Evolutionary conservation across 73 alveolate species (phyloP).

Genomic region (Durusdinium trenchii): DNA sequence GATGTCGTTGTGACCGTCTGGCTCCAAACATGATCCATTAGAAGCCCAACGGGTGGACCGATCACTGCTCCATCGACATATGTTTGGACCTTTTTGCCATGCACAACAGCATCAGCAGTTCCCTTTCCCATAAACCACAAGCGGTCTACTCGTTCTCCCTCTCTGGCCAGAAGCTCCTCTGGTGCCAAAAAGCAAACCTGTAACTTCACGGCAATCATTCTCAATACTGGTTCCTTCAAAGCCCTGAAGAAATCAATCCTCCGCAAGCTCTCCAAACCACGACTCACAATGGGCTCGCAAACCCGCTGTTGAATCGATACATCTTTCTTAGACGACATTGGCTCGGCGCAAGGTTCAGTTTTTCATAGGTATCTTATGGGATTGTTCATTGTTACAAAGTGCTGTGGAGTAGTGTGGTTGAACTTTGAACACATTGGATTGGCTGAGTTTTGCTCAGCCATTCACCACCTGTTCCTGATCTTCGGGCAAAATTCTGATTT

Average conservation of each 20-base stretch:
- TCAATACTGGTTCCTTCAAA: slow-evolving; percentile 15
- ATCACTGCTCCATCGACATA: background rate
- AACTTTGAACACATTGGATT: no score
- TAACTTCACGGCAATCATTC: slow-evolving; percentile 26
- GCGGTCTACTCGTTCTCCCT: background rate
- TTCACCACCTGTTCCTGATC: background rate
- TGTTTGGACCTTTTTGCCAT: slow-evolving; percentile 5
- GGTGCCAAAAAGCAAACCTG: slow-evolving; percentile 36
- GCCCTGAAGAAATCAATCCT: slow-evolving; percentile 11
- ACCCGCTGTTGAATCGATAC: slow-evolving; percentile 21
- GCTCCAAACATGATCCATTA: slow-evolving; percentile 10
- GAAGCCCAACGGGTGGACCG: slow-evolving; percentile 19
- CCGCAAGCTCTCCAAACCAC: slow-evolving; percentile 39
- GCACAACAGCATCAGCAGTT: slow-evolving; percentile 31
- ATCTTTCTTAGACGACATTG: background rate
- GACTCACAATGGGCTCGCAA: slow-evolving; percentile 24
- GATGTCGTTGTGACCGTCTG: slow-evolving; percentile 39
- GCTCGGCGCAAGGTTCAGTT: no score
- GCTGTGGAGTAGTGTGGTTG: background rate
- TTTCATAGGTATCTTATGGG: no score
- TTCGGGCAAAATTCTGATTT: background rate
- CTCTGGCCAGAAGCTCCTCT: slow-evolving; percentile 21
- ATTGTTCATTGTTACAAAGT: background rate
- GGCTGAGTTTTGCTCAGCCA: background rate
- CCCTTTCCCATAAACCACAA: slow-evolving; percentile 51